Conservation (phyloP, 2,329 filamentous ascomycete genomes). For the Penicillium psychrosexuale region DNA sequence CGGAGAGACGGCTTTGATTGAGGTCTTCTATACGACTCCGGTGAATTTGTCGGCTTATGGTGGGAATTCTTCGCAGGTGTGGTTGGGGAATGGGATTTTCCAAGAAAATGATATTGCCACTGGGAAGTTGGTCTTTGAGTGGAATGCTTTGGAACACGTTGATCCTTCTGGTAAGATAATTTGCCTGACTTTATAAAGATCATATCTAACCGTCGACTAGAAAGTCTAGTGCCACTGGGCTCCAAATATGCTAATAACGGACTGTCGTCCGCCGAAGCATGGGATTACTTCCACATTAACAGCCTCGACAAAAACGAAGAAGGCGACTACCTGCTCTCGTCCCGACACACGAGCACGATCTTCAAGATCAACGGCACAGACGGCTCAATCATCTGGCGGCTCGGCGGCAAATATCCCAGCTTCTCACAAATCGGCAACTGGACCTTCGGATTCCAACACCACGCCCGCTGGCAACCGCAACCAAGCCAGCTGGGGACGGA, state of each 20-base stretch:
- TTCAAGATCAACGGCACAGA: constrained; percentile 28
- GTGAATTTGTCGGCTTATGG: constrained; percentile 45
- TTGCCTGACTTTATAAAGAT: neutral
- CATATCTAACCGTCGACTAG: neutral
- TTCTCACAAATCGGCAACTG: constrained; percentile 31
- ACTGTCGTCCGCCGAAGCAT: constrained; percentile 10
- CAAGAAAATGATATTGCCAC: constrained; percentile 30
- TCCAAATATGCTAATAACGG: constrained; percentile 17
- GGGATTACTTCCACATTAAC: constrained; percentile 35
- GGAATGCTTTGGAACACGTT: constrained; percentile 5
- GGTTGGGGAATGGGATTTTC: constrained; percentile 52
- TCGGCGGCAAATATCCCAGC: constrained; percentile 23
- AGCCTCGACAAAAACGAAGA: constrained; percentile 14
- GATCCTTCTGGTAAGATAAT: constrained; percentile 1
- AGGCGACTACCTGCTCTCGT: constrained; percentile 30
- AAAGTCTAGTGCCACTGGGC: neutral
- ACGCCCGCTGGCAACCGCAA: constrained; percentile 12
- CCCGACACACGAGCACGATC: constrained; percentile 26
- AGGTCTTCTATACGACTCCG: constrained; percentile 50
- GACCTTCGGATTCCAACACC: constrained; percentile 36
- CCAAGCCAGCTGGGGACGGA: constrained; percentile 5
- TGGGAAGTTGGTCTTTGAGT: constrained; percentile 4
- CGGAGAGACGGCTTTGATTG: constrained; percentile 50
- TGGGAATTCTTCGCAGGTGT: constrained; percentile 45
- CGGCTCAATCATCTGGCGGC: constrained; percentile 29